Evolutionary conservation across 1,139 yeast species (phyloP).

Genomic region (Zygosaccharomyces pseudobailii): DNA sequence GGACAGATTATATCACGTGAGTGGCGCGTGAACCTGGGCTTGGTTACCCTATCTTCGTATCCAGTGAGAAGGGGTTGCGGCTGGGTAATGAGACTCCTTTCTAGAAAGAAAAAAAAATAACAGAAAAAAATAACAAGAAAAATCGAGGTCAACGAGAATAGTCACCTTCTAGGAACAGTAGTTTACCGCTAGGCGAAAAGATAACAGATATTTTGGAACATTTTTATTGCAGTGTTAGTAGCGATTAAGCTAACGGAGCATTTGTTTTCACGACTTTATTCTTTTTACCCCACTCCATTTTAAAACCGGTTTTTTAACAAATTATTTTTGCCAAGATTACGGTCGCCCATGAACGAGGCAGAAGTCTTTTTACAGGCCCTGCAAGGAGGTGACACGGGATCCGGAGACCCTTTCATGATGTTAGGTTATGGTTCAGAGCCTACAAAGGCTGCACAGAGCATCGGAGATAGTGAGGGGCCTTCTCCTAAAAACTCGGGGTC

Average conservation of each 20-base stretch:
- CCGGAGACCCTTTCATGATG: conserved; percentile 2
- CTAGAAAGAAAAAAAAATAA: neutral
- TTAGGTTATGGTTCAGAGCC: conserved; percentile 4
- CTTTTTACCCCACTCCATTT: neutral
- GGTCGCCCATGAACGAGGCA: conserved; percentile 6
- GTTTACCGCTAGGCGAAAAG: neutral
- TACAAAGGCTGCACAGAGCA: conserved; percentile 3
- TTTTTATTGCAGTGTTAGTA: neutral
- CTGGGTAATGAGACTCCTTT: neutral
- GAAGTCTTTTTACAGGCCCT: conserved; percentile 10
- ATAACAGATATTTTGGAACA: neutral
- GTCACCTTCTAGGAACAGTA: neutral
- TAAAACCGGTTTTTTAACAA: neutral
- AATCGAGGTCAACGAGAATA: neutral
- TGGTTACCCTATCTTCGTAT: neutral
- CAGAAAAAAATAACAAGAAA: neutral
- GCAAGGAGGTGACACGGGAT: conserved; percentile 4
- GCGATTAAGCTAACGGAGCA: neutral
- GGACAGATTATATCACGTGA: neutral
- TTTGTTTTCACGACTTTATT: neutral
- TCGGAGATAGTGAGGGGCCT: conserved; percentile 3
- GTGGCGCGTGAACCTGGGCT: neutral
- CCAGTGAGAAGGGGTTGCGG: neutral
- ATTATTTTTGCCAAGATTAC: neutral
- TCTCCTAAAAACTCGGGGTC: conserved; percentile 7